phyloP scores from a whole-genome alignment of 192 early-diverging fungal species.

The Coemansia sp. region DNA sequence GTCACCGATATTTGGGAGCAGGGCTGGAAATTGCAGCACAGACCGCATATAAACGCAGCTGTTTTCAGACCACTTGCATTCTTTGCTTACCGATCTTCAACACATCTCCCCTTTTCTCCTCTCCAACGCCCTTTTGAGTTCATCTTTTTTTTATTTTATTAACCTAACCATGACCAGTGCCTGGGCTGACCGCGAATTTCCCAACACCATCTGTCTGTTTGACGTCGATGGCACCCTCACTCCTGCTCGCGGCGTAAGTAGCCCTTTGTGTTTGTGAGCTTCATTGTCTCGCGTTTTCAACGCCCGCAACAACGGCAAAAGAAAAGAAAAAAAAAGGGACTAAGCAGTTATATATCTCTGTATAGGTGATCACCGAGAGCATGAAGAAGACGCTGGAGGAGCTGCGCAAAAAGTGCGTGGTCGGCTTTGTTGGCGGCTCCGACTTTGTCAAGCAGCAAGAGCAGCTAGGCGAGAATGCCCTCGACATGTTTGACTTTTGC shows the following conservation, averaged over 20 bases:
- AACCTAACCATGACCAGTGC: constrained; percentile 45
- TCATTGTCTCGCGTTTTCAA: not conserved
- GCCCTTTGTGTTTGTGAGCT: not conserved
- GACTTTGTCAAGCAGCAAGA: constrained; percentile 95
- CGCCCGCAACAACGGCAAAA: not conserved
- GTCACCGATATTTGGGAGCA: not conserved
- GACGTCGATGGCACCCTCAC: constrained; percentile 98
- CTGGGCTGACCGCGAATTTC: constrained; percentile 66
- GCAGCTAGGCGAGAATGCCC: constrained; percentile 78
- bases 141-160: not conserved
- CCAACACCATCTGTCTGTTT: constrained; percentile 88
- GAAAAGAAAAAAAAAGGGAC: not conserved
- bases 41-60: constrained; percentile 8
- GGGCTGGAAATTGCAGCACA: not conserved
- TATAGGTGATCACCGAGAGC: constrained; percentile 74
- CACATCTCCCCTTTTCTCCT: not conserved
- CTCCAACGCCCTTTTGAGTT: not conserved
- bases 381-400: constrained; percentile 77
- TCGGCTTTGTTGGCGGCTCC: constrained; percentile 97
- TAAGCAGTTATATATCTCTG: not conserved
- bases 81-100: no score
- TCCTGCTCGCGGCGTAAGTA: constrained; percentile 86
- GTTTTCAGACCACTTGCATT: not conserved
- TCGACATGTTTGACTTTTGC: constrained; percentile 91
- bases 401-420: constrained; percentile 86